Evolutionary conservation across 257 asterid species (phyloP), one percentile per base, ranked within the genome.

Genomic region (Ilex asprella): DNA sequence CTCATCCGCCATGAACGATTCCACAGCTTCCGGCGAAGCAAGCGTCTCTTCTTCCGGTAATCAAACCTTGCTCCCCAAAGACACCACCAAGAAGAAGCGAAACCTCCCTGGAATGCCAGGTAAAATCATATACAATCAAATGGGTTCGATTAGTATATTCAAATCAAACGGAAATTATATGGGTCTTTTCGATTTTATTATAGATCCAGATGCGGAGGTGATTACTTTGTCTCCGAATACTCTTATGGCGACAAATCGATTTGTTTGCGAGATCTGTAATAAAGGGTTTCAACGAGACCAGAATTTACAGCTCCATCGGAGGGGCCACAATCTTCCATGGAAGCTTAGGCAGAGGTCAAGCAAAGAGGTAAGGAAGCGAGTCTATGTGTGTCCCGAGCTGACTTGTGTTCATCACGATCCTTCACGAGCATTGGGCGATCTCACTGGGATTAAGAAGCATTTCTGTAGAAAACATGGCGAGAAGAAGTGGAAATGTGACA

Each of bases 91-190:
- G 87, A 88, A 80, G 76, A 89, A 86, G 74, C 69, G 97, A 31
- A 89, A 81, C 77, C 91, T 86, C 16, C 97, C 97, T 6, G 97
- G 97, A 63, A 89, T 84, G 97, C 97, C 97, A 70, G 95, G 97
- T 89, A 81, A 76, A 27, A 49, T 31, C 21, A 16, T 16, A 39
- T 63, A 6, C 14, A 59, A 8, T n/a, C 8, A 21, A 21, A 21
- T 21, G 27, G 27, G 27, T 21, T 21, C 27, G 27, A 21, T 21
- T 21, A 21, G 16, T 50, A 9, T 39, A 15, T 44, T 16, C 31
- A 32, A 43, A 6, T 21, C 27, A 21, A 64, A 29, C 29, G 13
- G 32, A 2, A 58, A 66, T 41, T 32, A 30, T 31, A 56, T 10
- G 7, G 30, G 56, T 56, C 16, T 15, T 27, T 31, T 76, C 13